Conservation (phyloP, 176 grass and related monocot species). For the Oryza officinalis region DNA sequence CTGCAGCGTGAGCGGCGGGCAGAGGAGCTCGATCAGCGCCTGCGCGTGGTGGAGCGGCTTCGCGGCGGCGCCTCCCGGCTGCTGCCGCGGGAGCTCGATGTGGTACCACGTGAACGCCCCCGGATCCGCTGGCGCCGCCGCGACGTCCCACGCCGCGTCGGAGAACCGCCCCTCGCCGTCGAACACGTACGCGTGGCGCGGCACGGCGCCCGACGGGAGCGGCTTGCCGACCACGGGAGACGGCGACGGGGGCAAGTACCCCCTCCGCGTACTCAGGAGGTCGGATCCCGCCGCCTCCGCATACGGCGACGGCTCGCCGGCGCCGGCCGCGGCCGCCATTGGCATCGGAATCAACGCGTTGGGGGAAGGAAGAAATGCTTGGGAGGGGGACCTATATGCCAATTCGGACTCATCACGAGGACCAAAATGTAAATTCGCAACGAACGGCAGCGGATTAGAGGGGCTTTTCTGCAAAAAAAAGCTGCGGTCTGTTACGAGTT, state of each 20-base stretch:
- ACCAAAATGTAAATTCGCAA: background rate
- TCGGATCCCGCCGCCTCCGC: background rate
- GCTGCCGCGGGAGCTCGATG: constrained; percentile 69
- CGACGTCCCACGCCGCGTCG: constrained; percentile 38
- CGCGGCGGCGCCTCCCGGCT: constrained; percentile 19
- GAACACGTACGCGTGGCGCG: constrained; percentile 65
- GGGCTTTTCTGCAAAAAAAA: background rate
- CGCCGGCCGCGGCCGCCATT: constrained; percentile 26
- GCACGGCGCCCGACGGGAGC: constrained; percentile 52
- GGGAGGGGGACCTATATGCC: background rate
- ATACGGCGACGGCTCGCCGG: background rate
- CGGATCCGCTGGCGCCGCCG: background rate
- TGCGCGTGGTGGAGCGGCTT: constrained; percentile 77
- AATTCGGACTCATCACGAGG: background rate
- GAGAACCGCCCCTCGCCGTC: constrained; percentile 55
- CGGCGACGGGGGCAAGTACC: constrained; percentile 19
- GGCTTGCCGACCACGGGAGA: constrained; percentile 29
- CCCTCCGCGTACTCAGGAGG: background rate
- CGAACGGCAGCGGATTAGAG: background rate
- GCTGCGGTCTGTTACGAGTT: background rate
- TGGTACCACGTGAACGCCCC: constrained; percentile 76
- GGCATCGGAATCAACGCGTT: constrained; percentile 15
- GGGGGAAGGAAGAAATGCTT: background rate
- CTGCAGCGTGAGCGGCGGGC: constrained; percentile 84
- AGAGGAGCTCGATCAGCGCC: constrained; percentile 79